phyloP scores from a whole-genome alignment of 1,284 basidiomycete species.

The Puccinia novopanici region DNA sequence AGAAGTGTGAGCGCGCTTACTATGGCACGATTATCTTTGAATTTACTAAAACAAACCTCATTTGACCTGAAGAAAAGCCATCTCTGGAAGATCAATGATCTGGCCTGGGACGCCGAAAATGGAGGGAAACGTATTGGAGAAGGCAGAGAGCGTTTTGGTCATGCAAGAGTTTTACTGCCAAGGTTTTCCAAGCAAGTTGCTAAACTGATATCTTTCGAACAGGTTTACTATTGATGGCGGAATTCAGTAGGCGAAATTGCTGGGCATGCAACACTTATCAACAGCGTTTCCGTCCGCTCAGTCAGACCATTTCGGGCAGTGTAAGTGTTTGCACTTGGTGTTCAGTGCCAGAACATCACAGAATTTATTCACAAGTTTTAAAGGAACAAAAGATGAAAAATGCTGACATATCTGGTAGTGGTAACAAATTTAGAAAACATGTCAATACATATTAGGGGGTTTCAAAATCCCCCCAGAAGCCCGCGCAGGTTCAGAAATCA shows the following conservation, averaged over 20 bases:
- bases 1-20: conserved; percentile 64
- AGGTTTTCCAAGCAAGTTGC: background rate
- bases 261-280: conserved; percentile 91
- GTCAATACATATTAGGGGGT: no score
- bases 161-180: background rate
- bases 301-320: conserved; percentile 89
- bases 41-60: conserved; percentile 47
- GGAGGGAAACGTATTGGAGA: conserved; percentile 88
- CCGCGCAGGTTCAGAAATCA: no score
- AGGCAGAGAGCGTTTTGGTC: conserved; percentile 76
- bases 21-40: background rate
- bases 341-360: no score
- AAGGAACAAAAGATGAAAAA: no score
- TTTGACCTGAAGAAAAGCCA: conserved; percentile 63
- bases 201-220: conserved; percentile 69
- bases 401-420: no score
- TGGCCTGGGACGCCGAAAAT: conserved; percentile 89
- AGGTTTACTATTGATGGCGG: conserved; percentile 73
- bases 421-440: no score
- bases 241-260: conserved; percentile 87
- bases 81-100: conserved; percentile 86
- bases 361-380: no score
- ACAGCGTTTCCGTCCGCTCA: conserved; percentile 83
- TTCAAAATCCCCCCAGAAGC: no score
- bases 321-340: conserved; percentile 32